Evolutionary conservation across 768 basidiomycete species (phyloP), one percentile per base, ranked within the genome.

Genomic region (Pleurotus giganteus): DNA sequence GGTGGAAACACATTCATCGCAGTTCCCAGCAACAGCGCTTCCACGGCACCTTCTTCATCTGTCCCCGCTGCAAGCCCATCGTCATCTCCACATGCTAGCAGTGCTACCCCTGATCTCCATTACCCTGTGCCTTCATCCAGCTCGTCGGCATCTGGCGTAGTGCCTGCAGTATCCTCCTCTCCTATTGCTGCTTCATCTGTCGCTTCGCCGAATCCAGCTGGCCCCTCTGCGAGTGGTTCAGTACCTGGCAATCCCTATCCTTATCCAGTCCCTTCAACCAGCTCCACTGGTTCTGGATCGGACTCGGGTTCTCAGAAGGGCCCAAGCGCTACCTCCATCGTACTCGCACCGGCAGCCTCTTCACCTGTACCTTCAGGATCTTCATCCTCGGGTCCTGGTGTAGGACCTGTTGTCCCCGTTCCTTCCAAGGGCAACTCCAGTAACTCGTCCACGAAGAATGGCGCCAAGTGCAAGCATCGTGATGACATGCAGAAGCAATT

Each of bases 291-390:
- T n/a, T 45, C 44, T 26, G 44, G 44, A 27, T 45, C 44, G 9
- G 27, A 24, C 26, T 24, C 23, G 9, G 44, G 44, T 24, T 45
- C 44, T 12, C 21, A 45, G 24, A 7, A 24, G 21, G 44, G 24
- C 39, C 19, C 49, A 4, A n/a, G 29, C 11, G 12, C 49, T 8
- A 24, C 49, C 8, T 36, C 49, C 27, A 21, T 53, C 55, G 39
- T 41, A 7, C 39, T 41, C 7, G 39, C n/a, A 11, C 39, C 39
- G 15, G 39, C 19, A 9, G 34, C 34, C n/a, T 36, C 34, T n/a
- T 31, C 56, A n/a, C 9, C 58, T 15, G n/a, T 53, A 4, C 26
- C 58, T 53, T 37, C 57, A 2, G 45, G 13, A 26, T 54, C 51
- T 24, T 47, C 43, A 19, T 36, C 54, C 1, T 28, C 49, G 17